Percentiles rank a stretch among this genome's conserved stretches.
phyloP scores from a whole-genome alignment of 345 rosid species.

The Brassica juncea region DNA sequence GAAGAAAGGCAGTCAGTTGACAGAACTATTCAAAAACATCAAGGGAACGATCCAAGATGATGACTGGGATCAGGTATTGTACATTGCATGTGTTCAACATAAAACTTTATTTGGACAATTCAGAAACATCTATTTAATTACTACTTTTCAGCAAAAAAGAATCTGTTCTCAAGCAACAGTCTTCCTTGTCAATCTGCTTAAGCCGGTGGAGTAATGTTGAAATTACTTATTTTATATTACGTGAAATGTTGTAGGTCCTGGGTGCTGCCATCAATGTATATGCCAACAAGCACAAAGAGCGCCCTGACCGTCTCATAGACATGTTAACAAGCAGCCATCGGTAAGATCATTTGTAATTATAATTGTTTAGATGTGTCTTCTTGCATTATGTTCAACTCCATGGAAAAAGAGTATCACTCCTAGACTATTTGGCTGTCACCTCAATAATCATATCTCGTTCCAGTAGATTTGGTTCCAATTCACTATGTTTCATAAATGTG shows the following conservation, averaged over 20 bases:
- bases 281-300: constrained; percentile 94
- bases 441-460: background rate
- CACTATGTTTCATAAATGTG: background rate
- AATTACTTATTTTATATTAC: background rate
- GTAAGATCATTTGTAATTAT: constrained; percentile 41
- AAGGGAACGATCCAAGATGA: constrained; percentile 89
- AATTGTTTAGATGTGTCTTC: background rate
- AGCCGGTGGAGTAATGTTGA: background rate
- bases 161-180: background rate
- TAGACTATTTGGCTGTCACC: background rate
- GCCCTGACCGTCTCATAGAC: constrained; percentile 95
- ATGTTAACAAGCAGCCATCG: constrained; percentile 97
- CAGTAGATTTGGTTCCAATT: background rate
- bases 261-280: constrained; percentile 96
- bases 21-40: constrained; percentile 89
- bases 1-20: constrained; percentile 84
- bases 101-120: background rate
- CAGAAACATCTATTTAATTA: background rate
- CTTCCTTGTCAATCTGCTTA: background rate
- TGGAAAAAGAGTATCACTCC: background rate
- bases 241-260: constrained; percentile 60
- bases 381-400: background rate
- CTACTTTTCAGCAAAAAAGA: background rate
- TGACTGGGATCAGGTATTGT: constrained; percentile 96
- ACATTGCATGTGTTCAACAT: constrained; percentile 6